Percentiles rank a stretch among this genome's conserved stretches.
Conservation (phyloP, 2,329 filamentous ascomycete species). For the Microcyclospora pomicola region DNA sequence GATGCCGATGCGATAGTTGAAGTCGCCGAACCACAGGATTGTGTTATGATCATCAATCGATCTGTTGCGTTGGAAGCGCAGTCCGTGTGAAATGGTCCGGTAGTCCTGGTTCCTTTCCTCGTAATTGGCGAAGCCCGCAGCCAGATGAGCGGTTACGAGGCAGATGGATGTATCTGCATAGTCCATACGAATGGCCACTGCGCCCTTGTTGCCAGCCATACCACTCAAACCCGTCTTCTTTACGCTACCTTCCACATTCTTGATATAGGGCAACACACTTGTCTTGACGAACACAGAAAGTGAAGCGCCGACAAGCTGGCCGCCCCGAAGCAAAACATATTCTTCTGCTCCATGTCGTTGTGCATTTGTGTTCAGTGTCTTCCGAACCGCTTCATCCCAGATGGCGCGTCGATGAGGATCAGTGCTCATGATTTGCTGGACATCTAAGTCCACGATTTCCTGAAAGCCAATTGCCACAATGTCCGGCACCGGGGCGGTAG, state of each 20-base stretch:
- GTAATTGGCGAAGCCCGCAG: slow-evolving; percentile 91
- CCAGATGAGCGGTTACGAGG: slow-evolving; percentile 91
- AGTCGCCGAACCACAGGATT: slow-evolving; percentile 92
- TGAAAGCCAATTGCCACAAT: slow-evolving; percentile 89
- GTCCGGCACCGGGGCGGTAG: slow-evolving; percentile 53
- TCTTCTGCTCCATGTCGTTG: slow-evolving; percentile 52
- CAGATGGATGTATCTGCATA: slow-evolving; percentile 87
- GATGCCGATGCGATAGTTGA: slow-evolving; percentile 93
- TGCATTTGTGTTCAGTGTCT: slow-evolving; percentile 60
- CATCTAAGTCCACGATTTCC: slow-evolving; percentile 94
- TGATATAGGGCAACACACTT: slow-evolving; percentile 65
- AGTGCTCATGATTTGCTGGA: slow-evolving; percentile 98
- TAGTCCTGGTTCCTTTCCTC: slow-evolving; percentile 94
- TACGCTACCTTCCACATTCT: slow-evolving; percentile 89
- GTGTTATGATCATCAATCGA: slow-evolving; percentile 84
- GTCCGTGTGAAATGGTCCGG: slow-evolving; percentile 68
- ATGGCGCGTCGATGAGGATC: slow-evolving; percentile 71
- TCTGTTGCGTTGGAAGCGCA: slow-evolving; percentile 82
- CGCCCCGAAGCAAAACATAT: slow-evolving; percentile 81
- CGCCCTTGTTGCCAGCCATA: slow-evolving; percentile 96
- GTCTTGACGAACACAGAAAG: slow-evolving; percentile 81
- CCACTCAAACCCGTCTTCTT: slow-evolving; percentile 95
- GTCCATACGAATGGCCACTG: slow-evolving; percentile 89
- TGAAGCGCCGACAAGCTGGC: slow-evolving; percentile 87
- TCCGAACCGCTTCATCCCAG: slow-evolving; percentile 75